Conservation (phyloP, 139 green algal genomes). For the Ettlia oleoabundans region DNA sequence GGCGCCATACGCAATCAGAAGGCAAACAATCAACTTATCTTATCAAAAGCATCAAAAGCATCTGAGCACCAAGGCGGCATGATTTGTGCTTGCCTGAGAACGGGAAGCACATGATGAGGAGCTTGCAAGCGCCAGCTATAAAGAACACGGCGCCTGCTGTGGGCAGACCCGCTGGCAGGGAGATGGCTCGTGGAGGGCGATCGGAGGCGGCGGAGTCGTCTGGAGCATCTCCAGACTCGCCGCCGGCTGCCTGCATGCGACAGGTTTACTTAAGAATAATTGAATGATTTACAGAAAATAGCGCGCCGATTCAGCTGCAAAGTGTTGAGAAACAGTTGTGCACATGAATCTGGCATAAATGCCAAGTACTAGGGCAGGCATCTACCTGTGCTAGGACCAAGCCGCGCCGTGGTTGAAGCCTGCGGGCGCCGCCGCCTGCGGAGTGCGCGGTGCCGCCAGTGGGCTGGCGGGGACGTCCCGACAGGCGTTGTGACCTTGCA, state of each 20-base stretch:
- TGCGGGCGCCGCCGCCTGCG: too few relatives aligned
- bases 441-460: too few relatives aligned
- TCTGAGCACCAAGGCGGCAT: neutral
- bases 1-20: neutral
- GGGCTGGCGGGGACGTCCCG: too few relatives aligned
- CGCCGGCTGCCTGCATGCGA: neutral
- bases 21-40: neutral
- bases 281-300: too few relatives aligned
- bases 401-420: too few relatives aligned
- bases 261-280: too few relatives aligned
- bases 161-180: slow-evolving; percentile 36
- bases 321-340: too few relatives aligned
- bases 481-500: too few relatives aligned
- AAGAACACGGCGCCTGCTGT: slow-evolving; percentile 41
- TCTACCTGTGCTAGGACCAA: too few relatives aligned
- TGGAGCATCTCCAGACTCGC: neutral
- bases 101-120: slow-evolving; percentile 50
- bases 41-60: neutral
- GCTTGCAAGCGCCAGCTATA: slow-evolving; percentile 35
- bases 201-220: neutral
- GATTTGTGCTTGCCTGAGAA: neutral
- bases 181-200: neutral
- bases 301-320: too few relatives aligned
- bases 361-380: too few relatives aligned
- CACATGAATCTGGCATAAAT: too few relatives aligned